Evolutionary conservation across 2,329 filamentous ascomycete genomes (phyloP), one percentile per base, ranked within the genome.

Genomic region (Monilinia fructicola): DNA sequence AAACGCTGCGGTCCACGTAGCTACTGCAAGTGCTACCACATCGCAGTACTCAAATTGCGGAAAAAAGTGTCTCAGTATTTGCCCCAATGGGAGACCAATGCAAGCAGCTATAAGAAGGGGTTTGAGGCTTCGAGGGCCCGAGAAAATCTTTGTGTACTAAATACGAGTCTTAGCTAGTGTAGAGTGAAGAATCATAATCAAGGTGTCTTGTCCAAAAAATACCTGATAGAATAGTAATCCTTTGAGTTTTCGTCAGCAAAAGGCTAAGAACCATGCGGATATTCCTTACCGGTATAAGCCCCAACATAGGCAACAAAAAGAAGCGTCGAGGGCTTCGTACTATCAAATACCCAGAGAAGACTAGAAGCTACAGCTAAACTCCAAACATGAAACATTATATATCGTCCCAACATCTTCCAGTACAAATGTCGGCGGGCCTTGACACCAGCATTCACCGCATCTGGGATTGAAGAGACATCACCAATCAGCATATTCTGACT

Each of bases 91-190:
- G 11, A 85, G 74, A 9, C 83, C 83, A 21, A 83, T 63, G 23
- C 78, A 62, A 4, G 80, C 77, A 16, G 81, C 82, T n/a, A 77
- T 70, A 9, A 83, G 70, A 6, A 85, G 77, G 7, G 81, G 80
- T 69, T 80, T 80, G 54, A 84, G 74, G 1, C 80, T 80, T 65
- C 81, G 77, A 1, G 81, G 79, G 0, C 82, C 83, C 10, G 80
- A 79, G 71, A 83, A 84, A 53, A 84, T 83, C 73, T 81, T 82
- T 50, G 77, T 82, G 74, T 82, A 83, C 71, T 83, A 83, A 67
- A 59, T 59, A 10, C n/a, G 4, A 59, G 44, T 48, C 5, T 64
- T 40, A 65, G 62, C 42, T 38, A n/a, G 42, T 28, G 26, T 50
- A 18, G 21, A 35, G 4, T 12, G 10, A 14, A 26, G 7, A 56